phyloP scores from a whole-genome alignment of 2,329 filamentous ascomycete species.

The Trichoderma harzianum region DNA sequence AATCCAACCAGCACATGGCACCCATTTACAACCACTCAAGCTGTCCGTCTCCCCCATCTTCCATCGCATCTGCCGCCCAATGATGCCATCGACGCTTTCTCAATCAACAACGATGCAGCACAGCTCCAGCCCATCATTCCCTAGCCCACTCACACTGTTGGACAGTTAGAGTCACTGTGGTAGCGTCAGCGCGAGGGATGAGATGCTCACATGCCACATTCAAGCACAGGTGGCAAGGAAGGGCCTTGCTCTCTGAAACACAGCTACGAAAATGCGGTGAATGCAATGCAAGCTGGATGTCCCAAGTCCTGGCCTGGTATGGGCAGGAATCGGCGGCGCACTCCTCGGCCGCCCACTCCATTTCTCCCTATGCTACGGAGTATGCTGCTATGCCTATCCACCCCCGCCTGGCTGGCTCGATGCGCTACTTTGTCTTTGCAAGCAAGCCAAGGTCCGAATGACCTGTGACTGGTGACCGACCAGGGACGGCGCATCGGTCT shows the following conservation, averaged over 20 bases:
- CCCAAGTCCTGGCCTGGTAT: not conserved
- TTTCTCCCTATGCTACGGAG: not conserved
- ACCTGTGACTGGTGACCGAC: not conserved
- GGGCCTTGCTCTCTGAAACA: slow-evolving; percentile 13
- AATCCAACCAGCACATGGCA: not conserved
- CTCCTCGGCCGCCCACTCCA: not conserved
- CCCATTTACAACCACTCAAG: not conserved
- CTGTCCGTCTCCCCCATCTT: not conserved
- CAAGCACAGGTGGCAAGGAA: slow-evolving; percentile 10
- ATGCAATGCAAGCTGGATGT: slow-evolving; percentile 3
- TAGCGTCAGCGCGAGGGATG: slow-evolving; percentile 15
- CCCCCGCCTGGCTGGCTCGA: slow-evolving; percentile 12
- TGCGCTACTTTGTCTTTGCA: not conserved
- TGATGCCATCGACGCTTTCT: not conserved
- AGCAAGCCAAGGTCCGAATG: slow-evolving; percentile 4
- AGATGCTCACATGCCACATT: slow-evolving; percentile 15
- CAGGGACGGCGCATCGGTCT: slow-evolving; percentile 11
- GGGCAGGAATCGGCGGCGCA: not conserved
- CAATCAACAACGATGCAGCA: slow-evolving; percentile 6
- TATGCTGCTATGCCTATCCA: not conserved
- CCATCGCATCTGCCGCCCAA: not conserved
- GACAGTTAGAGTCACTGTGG: not conserved
- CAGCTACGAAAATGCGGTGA: slow-evolving; percentile 18
- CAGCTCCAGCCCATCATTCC: slow-evolving; percentile 16
- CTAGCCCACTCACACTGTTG: slow-evolving; percentile 17